Evolutionary conservation across 2,329 filamentous ascomycete genomes (phyloP).

Genomic region (Penicillium glabrum): DNA sequence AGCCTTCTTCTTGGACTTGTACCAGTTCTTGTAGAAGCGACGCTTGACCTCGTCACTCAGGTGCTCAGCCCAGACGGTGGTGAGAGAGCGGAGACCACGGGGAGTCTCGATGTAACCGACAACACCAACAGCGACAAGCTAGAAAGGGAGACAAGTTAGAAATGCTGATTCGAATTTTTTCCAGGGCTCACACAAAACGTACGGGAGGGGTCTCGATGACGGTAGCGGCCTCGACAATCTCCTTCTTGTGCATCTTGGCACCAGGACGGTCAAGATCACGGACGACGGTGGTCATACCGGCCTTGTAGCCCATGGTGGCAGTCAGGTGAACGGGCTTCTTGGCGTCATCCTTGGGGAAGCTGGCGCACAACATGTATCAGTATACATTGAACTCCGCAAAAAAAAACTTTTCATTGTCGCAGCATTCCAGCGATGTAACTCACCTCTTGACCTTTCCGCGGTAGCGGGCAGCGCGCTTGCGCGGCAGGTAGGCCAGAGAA

Average conservation of each 20-base stretch:
- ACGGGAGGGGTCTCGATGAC: slow-evolving; percentile 94
- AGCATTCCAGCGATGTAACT: slow-evolving; percentile 38
- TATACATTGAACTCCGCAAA: slow-evolving; percentile 19
- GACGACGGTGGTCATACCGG: slow-evolving; percentile 99
- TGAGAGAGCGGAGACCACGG: slow-evolving; percentile 97
- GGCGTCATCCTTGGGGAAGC: slow-evolving; percentile 99
- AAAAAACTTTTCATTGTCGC: slow-evolving; percentile 13
- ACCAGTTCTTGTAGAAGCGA: slow-evolving; percentile 99
- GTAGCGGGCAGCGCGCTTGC: slow-evolving; percentile 92
- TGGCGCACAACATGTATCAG: slow-evolving; percentile 45
- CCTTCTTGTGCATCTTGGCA: slow-evolving; percentile 99
- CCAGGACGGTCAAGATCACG: slow-evolving; percentile 98
- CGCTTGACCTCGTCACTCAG: slow-evolving; percentile 98
- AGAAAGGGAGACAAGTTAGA: slow-evolving; percentile 28
- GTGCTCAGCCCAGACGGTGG: slow-evolving; percentile 99
- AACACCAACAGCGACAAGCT: slow-evolving; percentile 99
- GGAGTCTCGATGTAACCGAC: slow-evolving; percentile 99
- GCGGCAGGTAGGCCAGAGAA: slow-evolving; percentile 81
- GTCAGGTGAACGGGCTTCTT: slow-evolving; percentile 99
- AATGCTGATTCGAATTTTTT: not conserved
- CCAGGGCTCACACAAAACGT: slow-evolving; percentile 49
- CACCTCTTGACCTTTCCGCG: slow-evolving; percentile 98
- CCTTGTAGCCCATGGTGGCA: slow-evolving; percentile 99
- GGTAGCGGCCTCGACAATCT: slow-evolving; percentile 85
- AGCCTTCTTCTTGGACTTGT: slow-evolving; percentile 99